These are phyloP conservation scores for Botrytis aclada DNA, from an alignment of 2,329 filamentous ascomycete species.

Conservation along the genomic window DNA sequence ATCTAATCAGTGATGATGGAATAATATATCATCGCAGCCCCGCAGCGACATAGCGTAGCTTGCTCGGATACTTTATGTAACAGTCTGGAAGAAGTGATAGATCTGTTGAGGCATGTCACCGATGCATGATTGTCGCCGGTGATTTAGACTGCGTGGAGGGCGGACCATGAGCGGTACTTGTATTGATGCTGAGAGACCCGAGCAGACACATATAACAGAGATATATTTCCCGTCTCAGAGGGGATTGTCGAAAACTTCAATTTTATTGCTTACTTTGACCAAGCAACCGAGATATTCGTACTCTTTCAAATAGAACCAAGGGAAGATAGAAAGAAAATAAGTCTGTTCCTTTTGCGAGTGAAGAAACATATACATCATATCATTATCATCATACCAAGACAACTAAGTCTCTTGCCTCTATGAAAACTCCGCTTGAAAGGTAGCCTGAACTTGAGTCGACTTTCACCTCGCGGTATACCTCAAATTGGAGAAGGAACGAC, in stretches of 20 bases:
- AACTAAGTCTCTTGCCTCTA: too few species aligned
- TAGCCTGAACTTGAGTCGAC: neutral
- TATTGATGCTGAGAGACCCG: neutral
- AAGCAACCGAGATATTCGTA: neutral
- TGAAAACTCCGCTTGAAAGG: neutral
- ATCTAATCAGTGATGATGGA: neutral
- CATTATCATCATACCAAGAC: neutral
- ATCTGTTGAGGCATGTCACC: neutral
- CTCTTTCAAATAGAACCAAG: neutral
- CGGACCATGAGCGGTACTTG: neutral
- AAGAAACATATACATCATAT: neutral
- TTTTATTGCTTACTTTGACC: neutral
- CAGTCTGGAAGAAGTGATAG: neutral
- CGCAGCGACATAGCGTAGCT: neutral
- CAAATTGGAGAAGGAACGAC: neutral
- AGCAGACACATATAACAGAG: neutral
- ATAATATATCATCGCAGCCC: neutral
- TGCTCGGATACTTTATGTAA: neutral
- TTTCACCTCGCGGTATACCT: neutral
- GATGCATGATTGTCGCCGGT: neutral
- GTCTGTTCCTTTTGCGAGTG: neutral
- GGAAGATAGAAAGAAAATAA: neutral
- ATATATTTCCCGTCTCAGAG: neutral
- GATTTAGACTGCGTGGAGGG: neutral
- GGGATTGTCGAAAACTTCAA: neutral